A percentile compares a stretch with the other conserved stretches of the same genome.
phyloP scores from a whole-genome alignment of 2,329 filamentous ascomycete species.

The Monosporascus sp. region DNA sequence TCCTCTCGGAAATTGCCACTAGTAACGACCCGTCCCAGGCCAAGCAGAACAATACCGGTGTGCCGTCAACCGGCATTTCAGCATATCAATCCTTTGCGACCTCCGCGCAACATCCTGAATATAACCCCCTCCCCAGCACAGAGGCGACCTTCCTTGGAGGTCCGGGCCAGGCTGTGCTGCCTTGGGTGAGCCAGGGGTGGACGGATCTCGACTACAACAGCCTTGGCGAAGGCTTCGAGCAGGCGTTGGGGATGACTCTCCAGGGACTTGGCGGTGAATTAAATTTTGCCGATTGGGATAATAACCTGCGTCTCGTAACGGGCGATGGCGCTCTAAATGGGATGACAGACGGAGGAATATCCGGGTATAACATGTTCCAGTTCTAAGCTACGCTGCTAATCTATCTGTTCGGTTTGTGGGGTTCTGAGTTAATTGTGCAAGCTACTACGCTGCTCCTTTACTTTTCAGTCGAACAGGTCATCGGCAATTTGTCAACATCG shows the following conservation, averaged over 20 bases:
- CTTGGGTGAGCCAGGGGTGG: conserved; percentile 23
- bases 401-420: too few species aligned
- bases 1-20: conserved; percentile 53
- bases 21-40: conserved; percentile 29
- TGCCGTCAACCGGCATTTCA: conserved; percentile 11
- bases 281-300: background rate
- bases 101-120: conserved; percentile 31
- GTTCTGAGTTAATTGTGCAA: too few species aligned
- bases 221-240: conserved; percentile 35
- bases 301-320: background rate
- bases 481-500: too few species aligned
- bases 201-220: conserved; percentile 29
- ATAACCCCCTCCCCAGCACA: conserved; percentile 19
- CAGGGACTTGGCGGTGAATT: conserved; percentile 28
- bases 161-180: conserved; percentile 11
- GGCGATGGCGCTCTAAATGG: background rate
- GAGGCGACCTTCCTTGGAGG: conserved; percentile 2
- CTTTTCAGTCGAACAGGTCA: too few species aligned
- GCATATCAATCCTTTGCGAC: conserved; percentile 11
- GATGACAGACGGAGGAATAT: background rate
- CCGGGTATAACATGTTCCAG: background rate
- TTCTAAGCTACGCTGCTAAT: background rate
- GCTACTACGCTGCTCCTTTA: too few species aligned
- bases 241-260: conserved; percentile 38
- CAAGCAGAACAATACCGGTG: conserved; percentile 9